These are phyloP conservation scores for Phialemonium atrogriseum DNA, from an alignment of 2,329 filamentous ascomycete genomes.

Conservation along the genomic window DNA sequence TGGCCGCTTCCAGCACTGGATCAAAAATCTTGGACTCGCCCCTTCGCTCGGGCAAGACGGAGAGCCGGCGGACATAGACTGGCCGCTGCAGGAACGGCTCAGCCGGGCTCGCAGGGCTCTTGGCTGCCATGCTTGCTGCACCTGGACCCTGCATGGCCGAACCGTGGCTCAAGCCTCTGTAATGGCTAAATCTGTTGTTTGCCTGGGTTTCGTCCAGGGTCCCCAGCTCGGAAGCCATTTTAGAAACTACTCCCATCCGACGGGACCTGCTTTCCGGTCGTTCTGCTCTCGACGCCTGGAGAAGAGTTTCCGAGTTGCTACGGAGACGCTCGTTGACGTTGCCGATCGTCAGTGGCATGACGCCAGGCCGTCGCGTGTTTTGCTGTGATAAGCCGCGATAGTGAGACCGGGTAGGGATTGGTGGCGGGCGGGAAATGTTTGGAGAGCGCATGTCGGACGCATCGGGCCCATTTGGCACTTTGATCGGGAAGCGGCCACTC, in stretches of 20 bases:
- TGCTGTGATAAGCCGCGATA: constrained; percentile 68
- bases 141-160: constrained; percentile 54
- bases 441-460: constrained; percentile 61
- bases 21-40: constrained; percentile 54
- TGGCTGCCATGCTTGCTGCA: constrained; percentile 24
- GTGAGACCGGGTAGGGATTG: constrained; percentile 74
- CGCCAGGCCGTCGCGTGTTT: constrained; percentile 59
- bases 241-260: constrained; percentile 57
- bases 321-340: constrained; percentile 60
- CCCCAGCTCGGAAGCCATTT: constrained; percentile 50
- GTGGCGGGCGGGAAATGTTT: constrained; percentile 57
- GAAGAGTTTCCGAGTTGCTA: constrained; percentile 55
- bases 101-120: constrained; percentile 52
- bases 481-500: constrained; percentile 60
- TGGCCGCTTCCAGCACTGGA: constrained; percentile 55
- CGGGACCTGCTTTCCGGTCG: constrained; percentile 47
- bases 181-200: constrained; percentile 60
- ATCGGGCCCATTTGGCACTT: constrained; percentile 62
- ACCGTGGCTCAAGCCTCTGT: constrained; percentile 58
- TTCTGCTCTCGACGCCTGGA: constrained; percentile 39
- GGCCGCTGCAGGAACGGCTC: constrained; percentile 50
- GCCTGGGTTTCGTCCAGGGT: constrained; percentile 54
- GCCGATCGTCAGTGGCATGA: constrained; percentile 63
- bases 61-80: constrained; percentile 55
- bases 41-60: constrained; percentile 54